These are phyloP conservation scores for Tricholoma terreum DNA, from an alignment of 768 basidiomycete species.

Conservation along the genomic window DNA sequence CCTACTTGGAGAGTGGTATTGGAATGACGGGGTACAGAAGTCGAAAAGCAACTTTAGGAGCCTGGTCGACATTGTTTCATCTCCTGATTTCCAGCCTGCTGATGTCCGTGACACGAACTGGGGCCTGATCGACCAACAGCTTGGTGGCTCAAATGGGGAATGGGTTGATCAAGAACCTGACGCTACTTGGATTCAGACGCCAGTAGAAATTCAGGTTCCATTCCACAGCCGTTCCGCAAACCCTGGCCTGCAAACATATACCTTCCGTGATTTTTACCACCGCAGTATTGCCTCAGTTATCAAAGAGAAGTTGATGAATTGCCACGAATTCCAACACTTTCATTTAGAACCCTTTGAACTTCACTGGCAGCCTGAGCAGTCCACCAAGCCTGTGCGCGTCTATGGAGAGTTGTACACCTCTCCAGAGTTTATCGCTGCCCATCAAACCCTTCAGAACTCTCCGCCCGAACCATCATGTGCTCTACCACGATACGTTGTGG, in stretches of 20 bases:
- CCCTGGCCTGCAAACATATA: slow-evolving; percentile 1
- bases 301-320: background rate
- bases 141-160: background rate
- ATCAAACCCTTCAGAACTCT: slow-evolving; percentile 3
- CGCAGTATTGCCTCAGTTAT: slow-evolving; percentile 12
- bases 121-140: background rate
- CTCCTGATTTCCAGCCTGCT: background rate
- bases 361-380: slow-evolving; percentile 9
- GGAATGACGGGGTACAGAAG: slow-evolving; percentile 4
- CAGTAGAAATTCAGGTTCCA: background rate
- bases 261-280: slow-evolving; percentile 13
- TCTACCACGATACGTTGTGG: slow-evolving; percentile 11
- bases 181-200: background rate
- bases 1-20: slow-evolving; percentile 6
- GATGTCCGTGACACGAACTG: background rate
- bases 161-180: background rate
- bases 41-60: background rate
- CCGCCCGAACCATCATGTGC: slow-evolving; percentile 7
- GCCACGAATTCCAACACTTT: background rate
- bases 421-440: slow-evolving; percentile 9
- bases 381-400: background rate
- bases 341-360: slow-evolving; percentile 1
- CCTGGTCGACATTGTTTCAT: background rate
- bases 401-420: slow-evolving; percentile 8
- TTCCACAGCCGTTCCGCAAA: slow-evolving; percentile 13